Evolutionary conservation across 345 rosid genomes (phyloP), one percentile per base, ranked within the genome.

Genomic region (Balakata baccata): DNA sequence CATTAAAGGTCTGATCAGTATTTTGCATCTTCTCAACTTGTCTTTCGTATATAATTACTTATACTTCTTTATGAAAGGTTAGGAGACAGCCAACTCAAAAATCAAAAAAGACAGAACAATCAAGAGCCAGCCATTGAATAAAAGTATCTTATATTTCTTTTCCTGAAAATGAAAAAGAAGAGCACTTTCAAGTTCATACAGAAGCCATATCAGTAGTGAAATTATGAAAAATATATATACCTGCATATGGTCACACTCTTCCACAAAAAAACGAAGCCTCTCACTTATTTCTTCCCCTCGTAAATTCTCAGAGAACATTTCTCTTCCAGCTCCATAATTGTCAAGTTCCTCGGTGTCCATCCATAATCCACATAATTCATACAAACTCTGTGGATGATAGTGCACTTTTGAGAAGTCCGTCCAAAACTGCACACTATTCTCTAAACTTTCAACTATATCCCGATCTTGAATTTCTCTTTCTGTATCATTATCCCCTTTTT

Each of bases 231-330:
- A 38, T 20, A 71, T 59, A 66, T 3, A 4, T 71, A 93, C 98
- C 97, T 92, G 99, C 58, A 90, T 84, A 81, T 89, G 92, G 83
- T 95, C 98, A 86, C 98, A 90, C 17, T 88, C 99, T 86, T 94
- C 99, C 1, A 87, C 85, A 25, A 94, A 94, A 80, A 86, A 91
- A 0, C 97, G 91, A 70, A 94, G 92, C 72, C 90, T 89, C 74
- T 94, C 94, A 59, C 80, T 79, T 71, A 92, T 85, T 75, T 92
- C 98, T 67, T 92, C 99, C 56, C 92, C 91, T 1, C 81, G 84
- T 70, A 80, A 84, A 80, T 87, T 84, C 66, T 74, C 84, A 34
- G 90, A 74, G 79, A 86, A 87, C 20, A 85, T 87, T 49, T 94
- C 98, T 75, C 77, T 89, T 67, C 99, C 99, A 54, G 75, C 81